phyloP scores from a whole-genome alignment of 768 basidiomycete genomes.

The Hypsizygus marmoreus region DNA sequence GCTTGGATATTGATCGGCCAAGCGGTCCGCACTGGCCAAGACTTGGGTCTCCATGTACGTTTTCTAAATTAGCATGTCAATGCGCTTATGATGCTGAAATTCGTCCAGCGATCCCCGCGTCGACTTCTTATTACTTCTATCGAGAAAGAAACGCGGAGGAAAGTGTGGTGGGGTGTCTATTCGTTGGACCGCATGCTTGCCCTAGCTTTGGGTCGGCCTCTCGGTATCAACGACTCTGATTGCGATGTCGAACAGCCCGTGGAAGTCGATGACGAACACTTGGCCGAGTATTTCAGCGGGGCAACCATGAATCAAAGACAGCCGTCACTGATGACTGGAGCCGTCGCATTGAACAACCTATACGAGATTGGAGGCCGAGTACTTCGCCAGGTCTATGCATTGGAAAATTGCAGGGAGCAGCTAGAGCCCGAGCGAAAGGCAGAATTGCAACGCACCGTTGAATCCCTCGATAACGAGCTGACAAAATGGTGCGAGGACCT shows the following conservation, averaged over 20 bases:
- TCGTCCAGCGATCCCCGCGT: constrained; percentile 73
- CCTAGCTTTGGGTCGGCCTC: constrained; percentile 83
- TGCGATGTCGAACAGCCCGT: constrained; percentile 88
- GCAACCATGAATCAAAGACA: constrained; percentile 54
- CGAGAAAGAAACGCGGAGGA: constrained; percentile 87
- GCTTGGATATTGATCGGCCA: constrained; percentile 93
- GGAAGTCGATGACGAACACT: constrained; percentile 78
- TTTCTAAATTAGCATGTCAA: constrained; percentile 10
- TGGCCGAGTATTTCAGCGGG: constrained; percentile 73
- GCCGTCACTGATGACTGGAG: constrained; percentile 80
- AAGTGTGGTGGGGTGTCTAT: constrained; percentile 96
- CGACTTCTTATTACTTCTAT: constrained; percentile 67
- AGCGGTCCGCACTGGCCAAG: constrained; percentile 86
- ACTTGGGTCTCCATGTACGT: constrained; percentile 88
- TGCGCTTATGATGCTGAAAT: constrained; percentile 19
- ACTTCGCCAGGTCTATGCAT: constrained; percentile 78
- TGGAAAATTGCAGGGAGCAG: constrained; percentile 75
- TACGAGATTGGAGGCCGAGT: constrained; percentile 87
- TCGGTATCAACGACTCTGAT: constrained; percentile 87
- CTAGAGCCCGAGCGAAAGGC: constrained; percentile 72
- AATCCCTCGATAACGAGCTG: constrained; percentile 74
- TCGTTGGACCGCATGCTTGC: constrained; percentile 91
- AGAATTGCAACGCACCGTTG: constrained; percentile 78
- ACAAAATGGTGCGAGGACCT: constrained; percentile 84
- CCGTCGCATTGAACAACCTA: constrained; percentile 70